phyloP scores from a whole-genome alignment of 2,329 filamentous ascomycete genomes.

The Chalara sp. region DNA sequence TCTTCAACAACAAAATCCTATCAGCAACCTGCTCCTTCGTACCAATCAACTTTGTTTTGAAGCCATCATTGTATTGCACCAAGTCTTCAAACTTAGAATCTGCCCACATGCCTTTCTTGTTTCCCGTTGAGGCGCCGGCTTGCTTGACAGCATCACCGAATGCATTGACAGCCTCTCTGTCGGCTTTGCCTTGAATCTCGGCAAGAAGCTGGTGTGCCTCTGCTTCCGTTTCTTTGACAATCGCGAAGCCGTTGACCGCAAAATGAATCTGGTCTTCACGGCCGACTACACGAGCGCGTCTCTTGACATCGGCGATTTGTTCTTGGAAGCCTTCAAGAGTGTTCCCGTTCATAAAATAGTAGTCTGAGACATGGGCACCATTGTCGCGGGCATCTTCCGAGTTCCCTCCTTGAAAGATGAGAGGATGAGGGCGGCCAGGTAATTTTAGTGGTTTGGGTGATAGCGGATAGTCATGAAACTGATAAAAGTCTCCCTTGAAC shows the following conservation, averaged over 20 bases:
- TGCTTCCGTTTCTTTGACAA: slow-evolving; percentile 41
- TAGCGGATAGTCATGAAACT: slow-evolving; percentile 42
- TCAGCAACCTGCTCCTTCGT: slow-evolving; percentile 45
- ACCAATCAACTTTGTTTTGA: slow-evolving; percentile 47
- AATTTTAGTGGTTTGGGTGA: slow-evolving; percentile 40
- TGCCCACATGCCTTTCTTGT: slow-evolving; percentile 48
- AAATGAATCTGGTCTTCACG: slow-evolving; percentile 40
- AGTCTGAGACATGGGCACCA: slow-evolving; percentile 40
- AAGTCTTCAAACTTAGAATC: slow-evolving; percentile 44
- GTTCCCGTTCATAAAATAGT: slow-evolving; percentile 49
- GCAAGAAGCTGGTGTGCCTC: slow-evolving; percentile 41
- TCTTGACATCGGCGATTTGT: slow-evolving; percentile 43
- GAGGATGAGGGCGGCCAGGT: slow-evolving; percentile 38
- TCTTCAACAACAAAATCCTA: slow-evolving; percentile 40
- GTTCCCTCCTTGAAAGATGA: slow-evolving; percentile 48
- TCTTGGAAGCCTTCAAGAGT: slow-evolving; percentile 43
- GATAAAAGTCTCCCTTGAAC: slow-evolving; percentile 45
- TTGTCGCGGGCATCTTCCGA: slow-evolving; percentile 43
- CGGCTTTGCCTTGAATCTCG: slow-evolving; percentile 47
- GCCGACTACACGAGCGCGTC: slow-evolving; percentile 36
- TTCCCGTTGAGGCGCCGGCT: slow-evolving; percentile 38
- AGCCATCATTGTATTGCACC: slow-evolving; percentile 49
- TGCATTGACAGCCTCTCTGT: slow-evolving; percentile 41
- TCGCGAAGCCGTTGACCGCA: slow-evolving; percentile 43
- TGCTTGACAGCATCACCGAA: slow-evolving; percentile 43